A percentile compares a stretch with the other conserved stretches of the same genome.
Conservation (phyloP, 2,329 filamentous ascomycete species). For the Clarireedia paspali region DNA sequence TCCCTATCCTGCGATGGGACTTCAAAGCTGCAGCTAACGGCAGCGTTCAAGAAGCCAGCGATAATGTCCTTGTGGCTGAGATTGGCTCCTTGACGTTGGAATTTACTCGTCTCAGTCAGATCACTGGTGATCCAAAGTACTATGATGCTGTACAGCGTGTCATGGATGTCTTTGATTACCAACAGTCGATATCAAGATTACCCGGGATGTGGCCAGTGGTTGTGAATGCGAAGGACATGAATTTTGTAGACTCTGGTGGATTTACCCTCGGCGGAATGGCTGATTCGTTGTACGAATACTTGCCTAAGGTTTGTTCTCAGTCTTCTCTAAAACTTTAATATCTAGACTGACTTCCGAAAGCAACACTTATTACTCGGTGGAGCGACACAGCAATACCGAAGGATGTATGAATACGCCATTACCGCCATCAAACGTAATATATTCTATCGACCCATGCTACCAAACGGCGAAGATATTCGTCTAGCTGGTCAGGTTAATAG, state of each 20-base stretch:
- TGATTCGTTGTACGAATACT: constrained; percentile 56
- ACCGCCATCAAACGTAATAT: constrained; percentile 36
- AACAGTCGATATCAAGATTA: constrained; percentile 44
- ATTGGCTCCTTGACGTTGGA: constrained; percentile 52
- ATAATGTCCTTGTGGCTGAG: constrained; percentile 44
- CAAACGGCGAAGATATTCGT: constrained; percentile 31
- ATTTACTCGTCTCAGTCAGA: constrained; percentile 55
- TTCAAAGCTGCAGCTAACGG: constrained; percentile 39
- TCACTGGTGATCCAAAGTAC: constrained; percentile 51
- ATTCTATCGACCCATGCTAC: constrained; percentile 38
- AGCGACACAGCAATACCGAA: constrained; percentile 10
- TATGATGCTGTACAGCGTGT: constrained; percentile 54
- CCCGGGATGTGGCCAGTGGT: constrained; percentile 56
- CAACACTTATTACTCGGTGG: constrained; percentile 16
- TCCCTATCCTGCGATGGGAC: constrained; percentile 37
- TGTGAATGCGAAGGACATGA: constrained; percentile 42
- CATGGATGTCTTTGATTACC: constrained; percentile 43
- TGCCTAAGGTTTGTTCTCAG: constrained; percentile 37
- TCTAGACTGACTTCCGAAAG: constrained; percentile 1
- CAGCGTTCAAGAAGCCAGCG: constrained; percentile 50
- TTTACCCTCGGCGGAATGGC: constrained; percentile 47
- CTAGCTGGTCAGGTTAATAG: constrained; percentile 38
- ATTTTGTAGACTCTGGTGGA: constrained; percentile 5
- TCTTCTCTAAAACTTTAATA: not conserved
- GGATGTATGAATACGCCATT: constrained; percentile 37